Evolutionary conservation across 306 rosid genomes (phyloP).

Genomic region (Aeschynomene evenia): DNA sequence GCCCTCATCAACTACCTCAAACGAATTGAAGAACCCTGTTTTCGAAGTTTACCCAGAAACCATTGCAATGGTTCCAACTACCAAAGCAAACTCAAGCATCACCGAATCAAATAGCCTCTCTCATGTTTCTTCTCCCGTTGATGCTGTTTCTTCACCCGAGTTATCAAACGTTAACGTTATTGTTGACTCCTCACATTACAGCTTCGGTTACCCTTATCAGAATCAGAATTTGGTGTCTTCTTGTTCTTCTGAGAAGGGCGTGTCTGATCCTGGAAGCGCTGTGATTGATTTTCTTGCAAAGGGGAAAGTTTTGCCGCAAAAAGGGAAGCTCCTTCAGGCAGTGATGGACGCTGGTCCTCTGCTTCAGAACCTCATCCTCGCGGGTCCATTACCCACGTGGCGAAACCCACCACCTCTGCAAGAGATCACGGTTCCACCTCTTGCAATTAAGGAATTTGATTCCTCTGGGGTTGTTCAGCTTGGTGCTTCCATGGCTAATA

Average conservation of each 20-base stretch:
- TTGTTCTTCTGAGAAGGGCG: slow-evolving; percentile 7
- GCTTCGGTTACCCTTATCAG: slow-evolving; percentile 21
- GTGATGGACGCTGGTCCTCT: slow-evolving; percentile 68
- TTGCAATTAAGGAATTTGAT: slow-evolving; percentile 35
- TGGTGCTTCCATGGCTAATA: not conserved
- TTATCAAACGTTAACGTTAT: slow-evolving; percentile 52
- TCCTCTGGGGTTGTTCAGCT: not conserved
- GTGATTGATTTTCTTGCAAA: slow-evolving; percentile 42
- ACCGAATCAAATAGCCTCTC: slow-evolving; percentile 60
- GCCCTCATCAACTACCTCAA: slow-evolving; percentile 29
- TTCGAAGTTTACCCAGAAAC: slow-evolving; percentile 27
- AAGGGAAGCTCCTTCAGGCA: slow-evolving; percentile 64
- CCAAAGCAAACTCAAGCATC: slow-evolving; percentile 59
- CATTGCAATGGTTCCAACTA: slow-evolving; percentile 30
- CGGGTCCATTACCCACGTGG: slow-evolving; percentile 80
- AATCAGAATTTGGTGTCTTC: slow-evolving; percentile 25
- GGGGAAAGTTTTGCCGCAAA: slow-evolving; percentile 54
- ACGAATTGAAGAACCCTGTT: not conserved
- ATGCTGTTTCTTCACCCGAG: slow-evolving; percentile 58
- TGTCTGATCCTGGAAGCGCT: slow-evolving; percentile 35
- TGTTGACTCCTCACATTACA: slow-evolving; percentile 48
- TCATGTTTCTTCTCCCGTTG: slow-evolving; percentile 56
- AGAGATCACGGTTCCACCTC: slow-evolving; percentile 52
- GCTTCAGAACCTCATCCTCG: slow-evolving; percentile 55
- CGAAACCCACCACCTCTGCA: slow-evolving; percentile 67